Base-by-base conservation (phyloP, 2,329 filamentous ascomycete species). In the Arthrobotrys sphaeroides region DNA sequence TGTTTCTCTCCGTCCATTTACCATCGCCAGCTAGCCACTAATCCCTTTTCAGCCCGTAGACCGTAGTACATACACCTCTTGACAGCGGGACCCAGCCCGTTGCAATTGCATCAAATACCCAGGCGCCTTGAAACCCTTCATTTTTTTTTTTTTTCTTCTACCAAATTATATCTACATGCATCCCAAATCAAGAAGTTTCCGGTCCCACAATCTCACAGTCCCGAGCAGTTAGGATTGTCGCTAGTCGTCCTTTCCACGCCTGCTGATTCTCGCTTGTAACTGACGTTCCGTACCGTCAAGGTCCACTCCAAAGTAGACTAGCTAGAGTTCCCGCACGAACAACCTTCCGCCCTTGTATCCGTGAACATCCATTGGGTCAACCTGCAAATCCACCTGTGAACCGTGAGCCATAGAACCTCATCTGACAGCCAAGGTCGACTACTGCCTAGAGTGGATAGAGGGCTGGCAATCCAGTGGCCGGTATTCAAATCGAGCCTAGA, bases 191-290 rank as follows among this genome's bases (percentile, higher is more conserved):
- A 38, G 51, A 55, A 55, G 51, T 7, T 38, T 24, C 51, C 31
- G 31, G 38, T 24, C 16, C 18, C 1, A n/a, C 22, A 3, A 38
- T 55, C 4, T 22, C n/a, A 7, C 36, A 55, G 31, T 9, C 31
- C 43, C 31, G n/a, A 43, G 31, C 22, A 20, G 26, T 53, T 16
- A 43, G 28, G n/a, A 40, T 42, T 38, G 10, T 53, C 31, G 20
- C 60, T 51, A 51, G 42, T 13, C 5, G 6, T 51, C 40, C 9
- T 16, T 53, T 22, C 28, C 42, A 31, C 60, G 45, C 60, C 60
- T 64, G 60, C 60, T 64, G 9, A 38, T 64, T 51, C 31, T 53
- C 60, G 60, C 43, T 64, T 64, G 28, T 24, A 64, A 18, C 60
- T 64, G n/a, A 51, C 43, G 43, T 64, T 64, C 60, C 43, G 43